A percentile compares a stretch with the other conserved stretches of the same genome.
Conservation (phyloP, 148 eudicot genomes). For the Camellia japonica region DNA sequence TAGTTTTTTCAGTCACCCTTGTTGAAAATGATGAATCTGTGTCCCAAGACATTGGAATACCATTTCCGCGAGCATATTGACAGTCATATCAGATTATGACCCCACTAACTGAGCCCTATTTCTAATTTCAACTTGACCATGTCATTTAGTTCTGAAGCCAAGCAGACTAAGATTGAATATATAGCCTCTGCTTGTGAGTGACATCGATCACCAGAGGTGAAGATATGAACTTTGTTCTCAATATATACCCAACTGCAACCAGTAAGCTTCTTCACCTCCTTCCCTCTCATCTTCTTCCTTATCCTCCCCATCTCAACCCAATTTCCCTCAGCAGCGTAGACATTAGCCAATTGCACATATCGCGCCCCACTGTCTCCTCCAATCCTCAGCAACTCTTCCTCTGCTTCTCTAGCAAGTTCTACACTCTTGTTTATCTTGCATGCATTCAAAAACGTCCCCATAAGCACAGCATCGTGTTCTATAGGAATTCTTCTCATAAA, state of each 20-base stretch:
- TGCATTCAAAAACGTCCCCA: conserved; percentile 77
- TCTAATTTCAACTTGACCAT: conserved; percentile 8
- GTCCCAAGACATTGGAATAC: neutral
- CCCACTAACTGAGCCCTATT: neutral
- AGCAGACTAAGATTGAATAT: conserved; percentile 43
- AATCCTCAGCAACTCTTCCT: conserved; percentile 51
- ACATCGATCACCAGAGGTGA: conserved; percentile 61
- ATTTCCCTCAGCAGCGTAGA: conserved; percentile 69
- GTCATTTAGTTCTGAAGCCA: conserved; percentile 38
- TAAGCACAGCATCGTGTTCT: conserved; percentile 50
- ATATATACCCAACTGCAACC: conserved; percentile 86
- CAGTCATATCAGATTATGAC: conserved; percentile 2
- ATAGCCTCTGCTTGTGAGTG: conserved; percentile 52
- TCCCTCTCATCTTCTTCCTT: conserved; percentile 83
- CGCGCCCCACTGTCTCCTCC: conserved; percentile 68
- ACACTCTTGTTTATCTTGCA: conserved; percentile 59
- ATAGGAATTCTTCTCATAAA: conserved; percentile 57
- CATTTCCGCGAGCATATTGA: neutral
- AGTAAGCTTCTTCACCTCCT: conserved; percentile 64
- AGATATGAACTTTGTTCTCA: conserved; percentile 46
- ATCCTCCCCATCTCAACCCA: conserved; percentile 89
- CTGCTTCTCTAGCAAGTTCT: conserved; percentile 56
- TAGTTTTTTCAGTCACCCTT: neutral
- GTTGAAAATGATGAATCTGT: neutral
- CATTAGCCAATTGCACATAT: conserved; percentile 75